Base-by-base conservation (phyloP, 148 eudicot genomes). In the Chenopodium album region DNA sequence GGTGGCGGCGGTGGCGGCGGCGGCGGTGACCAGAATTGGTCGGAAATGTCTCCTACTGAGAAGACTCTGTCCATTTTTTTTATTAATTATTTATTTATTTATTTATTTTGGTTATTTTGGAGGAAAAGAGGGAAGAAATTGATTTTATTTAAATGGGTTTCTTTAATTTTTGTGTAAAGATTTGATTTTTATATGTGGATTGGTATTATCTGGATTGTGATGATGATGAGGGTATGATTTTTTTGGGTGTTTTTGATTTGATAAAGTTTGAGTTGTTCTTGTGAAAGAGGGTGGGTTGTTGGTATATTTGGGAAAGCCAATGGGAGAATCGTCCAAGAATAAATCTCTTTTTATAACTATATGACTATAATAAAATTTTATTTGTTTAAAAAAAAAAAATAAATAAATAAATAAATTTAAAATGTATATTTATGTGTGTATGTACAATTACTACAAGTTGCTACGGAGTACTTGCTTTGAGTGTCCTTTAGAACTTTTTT, bases 11-110 rank as follows among this genome's bases (percentile, higher is more conserved):
- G 77, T 14, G 82, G 68, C 4, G 91, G 83, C 9, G 92, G 86
- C 32, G 90, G 78, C 37, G 90, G 85, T 1, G 97, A 76, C 98
- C 97, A 96, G 81, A 92, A 96, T 17, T 92, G 96, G 87, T 90
- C 97, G 64, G 93, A 50, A 26, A 95, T 89, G 69, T 96, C 99
- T 54, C 90, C 98, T 78, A 94, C 92, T 84, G 98, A 96, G 78
- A 94, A 96, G 72, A 94, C 93, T 82, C 98, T 91, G 80, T 95
- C 98, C 98, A 95, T 95, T 48, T 44, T 22, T 78, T 69, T 37
- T 5, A 41, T 41, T 34, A 4, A 34, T 34, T 34, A 0, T 34
- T 34, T 4, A 4, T 34, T 34, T 4, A 4, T 34, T 34, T 23
- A 23, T 23, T 23, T 23, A 23, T 41, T 41, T 41, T 41, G 44